phyloP scores from a whole-genome alignment of 2,329 filamentous ascomycete species.

The Colletotrichum orchidophilum region DNA sequence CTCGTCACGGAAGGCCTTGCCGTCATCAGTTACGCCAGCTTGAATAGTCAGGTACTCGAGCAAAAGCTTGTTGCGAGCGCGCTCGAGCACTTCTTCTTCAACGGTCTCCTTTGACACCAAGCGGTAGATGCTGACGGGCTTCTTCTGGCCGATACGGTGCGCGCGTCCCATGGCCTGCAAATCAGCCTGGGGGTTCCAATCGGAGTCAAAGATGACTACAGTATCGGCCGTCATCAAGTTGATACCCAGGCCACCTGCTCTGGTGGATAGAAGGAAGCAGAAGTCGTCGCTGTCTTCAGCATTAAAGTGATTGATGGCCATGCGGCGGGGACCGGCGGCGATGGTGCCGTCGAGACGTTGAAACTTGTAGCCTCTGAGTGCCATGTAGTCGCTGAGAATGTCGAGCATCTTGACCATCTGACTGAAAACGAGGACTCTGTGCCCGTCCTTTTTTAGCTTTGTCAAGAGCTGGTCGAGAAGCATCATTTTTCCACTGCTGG shows the following conservation, averaged over 20 bases:
- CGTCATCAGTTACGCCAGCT: slow-evolving; percentile 94
- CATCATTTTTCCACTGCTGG: slow-evolving; percentile 99
- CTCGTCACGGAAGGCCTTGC: slow-evolving; percentile 78
- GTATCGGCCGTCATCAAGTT: slow-evolving; percentile 99
- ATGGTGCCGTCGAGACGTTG: slow-evolving; percentile 97
- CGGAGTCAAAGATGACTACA: slow-evolving; percentile 96
- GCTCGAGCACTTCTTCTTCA: slow-evolving; percentile 95
- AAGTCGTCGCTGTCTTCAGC: slow-evolving; percentile 96
- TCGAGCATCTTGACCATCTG: slow-evolving; percentile 99
- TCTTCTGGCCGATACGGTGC: slow-evolving; percentile 96
- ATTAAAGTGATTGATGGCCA: slow-evolving; percentile 98
- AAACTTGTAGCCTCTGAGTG: slow-evolving; percentile 91
- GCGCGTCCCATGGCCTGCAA: slow-evolving; percentile 98
- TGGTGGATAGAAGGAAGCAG: slow-evolving; percentile 93
- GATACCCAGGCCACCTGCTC: slow-evolving; percentile 97
- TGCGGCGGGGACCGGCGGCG: slow-evolving; percentile 83
- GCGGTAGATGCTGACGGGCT: slow-evolving; percentile 94
- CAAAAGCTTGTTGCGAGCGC: slow-evolving; percentile 96
- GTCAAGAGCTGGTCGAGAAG: slow-evolving; percentile 92
- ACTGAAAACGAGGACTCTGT: slow-evolving; percentile 97
- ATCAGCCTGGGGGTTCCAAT: slow-evolving; percentile 99
- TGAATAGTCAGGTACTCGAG: slow-evolving; percentile 98
- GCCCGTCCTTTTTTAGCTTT: slow-evolving; percentile 91
- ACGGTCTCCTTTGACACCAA: slow-evolving; percentile 98
- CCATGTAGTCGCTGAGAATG: slow-evolving; percentile 93